Base-by-base conservation (phyloP, 1,284 basidiomycete genomes). In the Schizophyllum amplum region DNA sequence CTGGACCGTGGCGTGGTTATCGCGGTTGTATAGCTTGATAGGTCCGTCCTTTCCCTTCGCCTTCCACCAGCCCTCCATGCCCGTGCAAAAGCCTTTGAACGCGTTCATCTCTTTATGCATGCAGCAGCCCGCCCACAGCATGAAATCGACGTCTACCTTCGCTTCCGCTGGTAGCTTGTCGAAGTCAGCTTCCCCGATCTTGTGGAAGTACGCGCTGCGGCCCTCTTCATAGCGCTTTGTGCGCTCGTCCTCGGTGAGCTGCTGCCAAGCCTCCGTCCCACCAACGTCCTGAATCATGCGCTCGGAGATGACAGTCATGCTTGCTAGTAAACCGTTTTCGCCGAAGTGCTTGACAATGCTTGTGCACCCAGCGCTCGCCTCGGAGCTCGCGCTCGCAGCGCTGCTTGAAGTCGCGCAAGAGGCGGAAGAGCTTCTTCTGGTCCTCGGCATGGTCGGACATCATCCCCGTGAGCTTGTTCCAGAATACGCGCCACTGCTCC, bases 21-120 rank as follows among this genome's bases (percentile, higher is more conserved):
- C 58, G 27, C 59, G 58, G 47, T 67, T 67, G 47, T 24, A 57
- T 51, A 57, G 24, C 52, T 57, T 57, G n/a, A 56, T 13, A 24
- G 55, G 51, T n/a, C 55, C 55, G 1, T 48, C 25, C 6, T 24
- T 25, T 4, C 25, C 33, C 15, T 49, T 49, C 2, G 47, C 47
- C 13, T 11, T n/a, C 52, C 52, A 54, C 53, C 47, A 55, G 13
- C 26, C 23, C 46, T 49, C 23, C 47, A 55, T 54, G n/a, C n/a
- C n/a, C n/a, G n/a, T n/a, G n/a, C 27, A 33, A 13, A 33, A 33
- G 27, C 65, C 65, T 49, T 66, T 64, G 46, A 63, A 61, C n/a
- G 61, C 59, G 55, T 69, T 69, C 50, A 64, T 47, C 22, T 67
- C 66, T 42, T 68, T 67, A 51, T 68, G 66, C 67, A 68, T 68